Evolutionary conservation across 495 filamentous ascomycete species (phyloP).

Genomic region (Chaetomium fimeti): DNA sequence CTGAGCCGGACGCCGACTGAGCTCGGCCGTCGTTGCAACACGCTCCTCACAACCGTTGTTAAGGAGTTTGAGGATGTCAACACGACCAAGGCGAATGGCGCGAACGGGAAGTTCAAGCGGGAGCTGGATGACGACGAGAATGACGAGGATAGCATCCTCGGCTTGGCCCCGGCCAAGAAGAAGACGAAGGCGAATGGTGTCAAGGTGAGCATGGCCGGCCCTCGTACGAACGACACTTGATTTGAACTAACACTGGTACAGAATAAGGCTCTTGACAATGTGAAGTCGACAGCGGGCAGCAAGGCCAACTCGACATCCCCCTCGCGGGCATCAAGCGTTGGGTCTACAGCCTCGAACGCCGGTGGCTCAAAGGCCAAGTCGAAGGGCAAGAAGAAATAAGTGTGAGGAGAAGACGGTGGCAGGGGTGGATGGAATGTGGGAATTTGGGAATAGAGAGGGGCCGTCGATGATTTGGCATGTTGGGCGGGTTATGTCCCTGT

Average conservation of each 20-base stretch:
- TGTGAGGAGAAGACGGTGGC: not conserved
- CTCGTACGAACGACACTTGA: too few relatives aligned
- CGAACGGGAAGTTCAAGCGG: conserved; percentile 69
- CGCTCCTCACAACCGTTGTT: conserved; percentile 87
- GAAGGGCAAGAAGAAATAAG: conserved; percentile 58
- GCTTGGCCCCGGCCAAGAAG: conserved; percentile 82
- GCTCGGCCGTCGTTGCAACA: conserved; percentile 87
- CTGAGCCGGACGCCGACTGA: conserved; percentile 90
- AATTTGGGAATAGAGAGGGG: not conserved
- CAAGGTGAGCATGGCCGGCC: conserved; percentile 47
- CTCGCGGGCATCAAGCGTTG: conserved; percentile 55
- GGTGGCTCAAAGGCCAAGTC: conserved; percentile 46
- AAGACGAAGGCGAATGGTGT: conserved; percentile 78
- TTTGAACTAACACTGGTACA: conserved; percentile 25
- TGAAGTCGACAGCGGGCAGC: conserved; percentile 55
- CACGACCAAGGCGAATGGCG: conserved; percentile 58
- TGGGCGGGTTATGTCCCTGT: conserved; percentile 1
- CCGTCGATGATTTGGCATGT: conserved; percentile 12
- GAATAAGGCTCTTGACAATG: conserved; percentile 63
- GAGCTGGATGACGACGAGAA: conserved; percentile 75
- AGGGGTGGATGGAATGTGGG: not conserved
- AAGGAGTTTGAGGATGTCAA: conserved; percentile 79
- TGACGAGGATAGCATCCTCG: conserved; percentile 73
- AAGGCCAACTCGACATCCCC: conserved; percentile 58
- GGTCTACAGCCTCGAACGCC: conserved; percentile 46